Conservation (phyloP, 163 green algal species). For the Scenedesmus sp. region DNA sequence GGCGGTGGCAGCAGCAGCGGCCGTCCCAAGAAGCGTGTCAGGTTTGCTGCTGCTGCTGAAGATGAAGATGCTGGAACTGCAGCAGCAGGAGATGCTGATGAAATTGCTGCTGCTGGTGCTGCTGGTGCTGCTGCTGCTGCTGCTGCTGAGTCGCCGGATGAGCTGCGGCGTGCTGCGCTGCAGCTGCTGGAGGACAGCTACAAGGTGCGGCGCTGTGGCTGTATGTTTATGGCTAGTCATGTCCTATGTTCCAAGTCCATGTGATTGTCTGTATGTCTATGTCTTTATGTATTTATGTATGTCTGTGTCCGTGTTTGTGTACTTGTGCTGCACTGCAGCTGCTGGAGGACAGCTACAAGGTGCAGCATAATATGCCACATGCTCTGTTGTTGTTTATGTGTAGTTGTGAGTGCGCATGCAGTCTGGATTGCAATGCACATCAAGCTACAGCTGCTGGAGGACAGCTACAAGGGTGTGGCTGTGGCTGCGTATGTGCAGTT, state of each 20-base stretch:
- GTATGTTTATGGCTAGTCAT: background rate
- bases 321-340: background rate
- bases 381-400: background rate
- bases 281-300: background rate
- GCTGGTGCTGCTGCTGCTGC: background rate
- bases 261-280: background rate
- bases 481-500: no score
- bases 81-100: background rate
- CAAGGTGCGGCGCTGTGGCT: conserved; percentile 63
- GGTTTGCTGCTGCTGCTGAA: conserved; percentile 14
- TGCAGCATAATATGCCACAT: no score
- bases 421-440: background rate
- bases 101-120: conserved; percentile 7
- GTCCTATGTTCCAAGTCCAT: background rate
- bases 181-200: conserved; percentile 63
- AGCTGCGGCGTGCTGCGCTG: conserved; percentile 51
- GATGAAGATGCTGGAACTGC: background rate
- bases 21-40: conserved; percentile 1
- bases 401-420: background rate
- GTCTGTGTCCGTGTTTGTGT: background rate
- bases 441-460: background rate
- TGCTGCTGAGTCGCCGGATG: background rate
- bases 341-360: background rate
- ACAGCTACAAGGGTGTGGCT: no score
- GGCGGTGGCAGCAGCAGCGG: background rate